Evolutionary conservation across 441 rosid species (phyloP).

Genomic region (Raphanus hybrid): DNA sequence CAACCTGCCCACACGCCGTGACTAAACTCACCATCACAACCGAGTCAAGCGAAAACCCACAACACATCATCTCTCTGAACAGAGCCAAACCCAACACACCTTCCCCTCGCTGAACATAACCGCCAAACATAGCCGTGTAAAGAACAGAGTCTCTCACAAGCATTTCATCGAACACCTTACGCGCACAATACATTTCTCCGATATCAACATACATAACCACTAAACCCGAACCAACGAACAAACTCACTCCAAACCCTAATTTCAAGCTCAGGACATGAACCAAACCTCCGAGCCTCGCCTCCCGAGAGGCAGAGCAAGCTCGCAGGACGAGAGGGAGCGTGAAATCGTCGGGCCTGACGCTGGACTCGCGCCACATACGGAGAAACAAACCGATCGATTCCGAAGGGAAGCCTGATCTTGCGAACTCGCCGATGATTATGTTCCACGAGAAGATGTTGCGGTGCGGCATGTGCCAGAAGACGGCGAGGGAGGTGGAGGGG

Average conservation of each 20-base stretch:
- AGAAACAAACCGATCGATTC: constrained; percentile 51
- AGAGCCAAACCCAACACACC: constrained; percentile 48
- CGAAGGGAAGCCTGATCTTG: constrained; percentile 47
- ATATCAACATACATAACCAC: constrained; percentile 47
- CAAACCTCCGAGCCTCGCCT: constrained; percentile 37
- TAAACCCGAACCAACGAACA: constrained; percentile 58
- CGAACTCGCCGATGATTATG: constrained; percentile 63
- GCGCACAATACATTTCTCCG: constrained; percentile 42
- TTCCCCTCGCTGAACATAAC: constrained; percentile 62
- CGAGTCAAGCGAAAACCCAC: constrained; percentile 49
- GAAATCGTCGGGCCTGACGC: constrained; percentile 55
- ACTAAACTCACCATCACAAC: constrained; percentile 73
- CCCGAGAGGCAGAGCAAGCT: constrained; percentile 49
- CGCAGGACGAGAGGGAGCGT: constrained; percentile 67
- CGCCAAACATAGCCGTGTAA: constrained; percentile 66
- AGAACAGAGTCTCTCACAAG: constrained; percentile 55
- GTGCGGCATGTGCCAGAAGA: constrained; percentile 65
- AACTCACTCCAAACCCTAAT: constrained; percentile 51
- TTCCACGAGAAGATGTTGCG: constrained; percentile 67
- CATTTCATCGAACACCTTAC: constrained; percentile 61
- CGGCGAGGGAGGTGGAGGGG: constrained; percentile 48
- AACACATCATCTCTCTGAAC: constrained; percentile 51
- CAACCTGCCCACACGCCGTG: constrained; percentile 55
- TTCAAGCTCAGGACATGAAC: constrained; percentile 57
- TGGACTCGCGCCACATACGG: constrained; percentile 50